Evolutionary conservation across 176 grass and related monocot species (phyloP), one percentile per base, ranked within the genome.

Genomic region (Hyparrhenia diplandra): DNA sequence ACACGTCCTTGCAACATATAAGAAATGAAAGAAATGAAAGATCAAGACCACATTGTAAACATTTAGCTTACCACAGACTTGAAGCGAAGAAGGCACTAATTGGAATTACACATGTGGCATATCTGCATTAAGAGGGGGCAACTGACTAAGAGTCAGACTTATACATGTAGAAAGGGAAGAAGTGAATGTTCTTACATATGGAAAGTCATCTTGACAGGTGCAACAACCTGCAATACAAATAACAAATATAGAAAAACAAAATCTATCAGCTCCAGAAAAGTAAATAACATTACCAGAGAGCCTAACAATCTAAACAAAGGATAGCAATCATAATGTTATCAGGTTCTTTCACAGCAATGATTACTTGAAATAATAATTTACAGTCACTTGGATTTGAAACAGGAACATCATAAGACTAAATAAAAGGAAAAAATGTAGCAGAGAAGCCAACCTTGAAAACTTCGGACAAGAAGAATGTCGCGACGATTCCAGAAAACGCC

Each of bases 181-280:
- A 76, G 46, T 43, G 46, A 75, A 86, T 65, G 10, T 73, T 76
- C 96, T 93, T 99, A 95, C 96, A 99, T 93, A 77, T 99, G 96
- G 74, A 99, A 99, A 80, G 92, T 95, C 96, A 99, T 99, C 90
- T 99, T 99, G 74, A 95, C 96, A 66, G 96, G 96, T 93, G 90
- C 31, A 81, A 99, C 92, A 71, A 99, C 92, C 96, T 99, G 92
- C 47, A 83, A 87, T 58, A 18, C 74, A 77, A 84, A 83, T 89
- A 42, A 25, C 74, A 77, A 84, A 79, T 28, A 86, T 73, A 65
- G 23, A 27, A 81, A 71, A 58, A 75, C 1, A 23, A 69, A 81
- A 41, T 70, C 27, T 31, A 24, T 88, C 78, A 84, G 74, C 58
- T 77, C 70, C 58, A 71, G 24, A n/a, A 78, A 51, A 30, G 1